phyloP scores from a whole-genome alignment of 148 eudicot genomes.

The Arbutus unedo region DNA sequence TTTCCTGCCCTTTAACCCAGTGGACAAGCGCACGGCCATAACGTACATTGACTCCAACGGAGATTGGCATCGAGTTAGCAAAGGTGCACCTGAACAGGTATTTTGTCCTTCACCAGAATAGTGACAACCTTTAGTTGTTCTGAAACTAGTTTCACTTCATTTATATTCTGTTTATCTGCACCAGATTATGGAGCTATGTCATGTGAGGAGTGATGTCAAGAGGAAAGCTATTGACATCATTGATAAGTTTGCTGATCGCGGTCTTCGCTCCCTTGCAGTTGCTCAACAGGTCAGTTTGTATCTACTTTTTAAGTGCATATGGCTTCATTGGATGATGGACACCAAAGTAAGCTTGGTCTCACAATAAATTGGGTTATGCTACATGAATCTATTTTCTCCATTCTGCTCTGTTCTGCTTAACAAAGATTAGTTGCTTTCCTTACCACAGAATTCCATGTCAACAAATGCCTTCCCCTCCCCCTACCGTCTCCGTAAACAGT shows the following conservation, averaged over 20 bases:
- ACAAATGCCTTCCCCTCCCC: background rate
- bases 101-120: background rate
- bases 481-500: background rate
- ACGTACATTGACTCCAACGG: constrained; percentile 57
- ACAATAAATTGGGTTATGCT: too few species aligned
- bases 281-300: constrained; percentile 44
- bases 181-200: constrained; percentile 71
- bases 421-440: background rate
- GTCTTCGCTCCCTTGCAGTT: constrained; percentile 74
- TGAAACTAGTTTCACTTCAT: background rate
- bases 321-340: background rate
- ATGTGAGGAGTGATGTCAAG: constrained; percentile 36
- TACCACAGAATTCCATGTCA: background rate
- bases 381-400: too few species aligned
- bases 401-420: background rate
- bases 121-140: background rate
- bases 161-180: background rate
- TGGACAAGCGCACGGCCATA: constrained; percentile 82
- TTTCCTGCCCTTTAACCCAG: constrained; percentile 85
- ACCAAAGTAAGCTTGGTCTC: background rate
- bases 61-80: constrained; percentile 81
- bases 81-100: constrained; percentile 90
- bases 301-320: background rate
- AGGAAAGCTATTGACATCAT: constrained; percentile 56
- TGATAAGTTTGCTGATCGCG: constrained; percentile 74